Evolutionary conservation across 768 basidiomycete genomes (phyloP).

Genomic region (Hericium erinaceus): DNA sequence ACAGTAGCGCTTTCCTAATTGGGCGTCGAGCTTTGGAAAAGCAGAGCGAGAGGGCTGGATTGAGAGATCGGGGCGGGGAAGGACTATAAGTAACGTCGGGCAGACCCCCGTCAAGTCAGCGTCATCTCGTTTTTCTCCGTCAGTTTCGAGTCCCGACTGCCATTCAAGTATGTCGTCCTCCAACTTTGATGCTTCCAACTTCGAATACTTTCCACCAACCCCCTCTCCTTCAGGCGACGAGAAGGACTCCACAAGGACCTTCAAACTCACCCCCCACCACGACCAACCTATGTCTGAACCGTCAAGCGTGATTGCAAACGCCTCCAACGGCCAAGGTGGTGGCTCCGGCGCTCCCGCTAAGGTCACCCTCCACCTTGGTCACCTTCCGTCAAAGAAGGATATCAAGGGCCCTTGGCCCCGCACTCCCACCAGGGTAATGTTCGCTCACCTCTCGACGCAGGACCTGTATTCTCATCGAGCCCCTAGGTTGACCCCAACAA

Average conservation of each 20-base stretch:
- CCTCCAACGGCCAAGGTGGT: slow-evolving; percentile 10
- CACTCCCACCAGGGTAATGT: slow-evolving; percentile 56
- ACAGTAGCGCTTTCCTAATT: background rate
- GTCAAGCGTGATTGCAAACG: slow-evolving; percentile 12
- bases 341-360: slow-evolving; percentile 33
- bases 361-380: slow-evolving; percentile 65
- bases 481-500: slow-evolving; percentile 70
- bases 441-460: slow-evolving; percentile 1
- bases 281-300: slow-evolving; percentile 7
- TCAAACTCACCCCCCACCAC: slow-evolving; percentile 2
- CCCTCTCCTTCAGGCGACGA: slow-evolving; percentile 19
- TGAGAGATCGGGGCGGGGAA: background rate
- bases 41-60: background rate
- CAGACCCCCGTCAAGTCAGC: background rate
- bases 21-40: background rate
- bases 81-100: background rate
- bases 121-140: background rate
- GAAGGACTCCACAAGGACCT: background rate
- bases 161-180: slow-evolving; percentile 7
- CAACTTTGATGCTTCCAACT: slow-evolving; percentile 10
- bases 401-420: slow-evolving; percentile 68
- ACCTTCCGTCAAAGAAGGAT: slow-evolving; percentile 64
- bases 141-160: background rate
- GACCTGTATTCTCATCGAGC: background rate
- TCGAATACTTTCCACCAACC: slow-evolving; percentile 28